Base-by-base conservation (phyloP, 305 asterid genomes). In the Plantago lanceolata region DNA sequence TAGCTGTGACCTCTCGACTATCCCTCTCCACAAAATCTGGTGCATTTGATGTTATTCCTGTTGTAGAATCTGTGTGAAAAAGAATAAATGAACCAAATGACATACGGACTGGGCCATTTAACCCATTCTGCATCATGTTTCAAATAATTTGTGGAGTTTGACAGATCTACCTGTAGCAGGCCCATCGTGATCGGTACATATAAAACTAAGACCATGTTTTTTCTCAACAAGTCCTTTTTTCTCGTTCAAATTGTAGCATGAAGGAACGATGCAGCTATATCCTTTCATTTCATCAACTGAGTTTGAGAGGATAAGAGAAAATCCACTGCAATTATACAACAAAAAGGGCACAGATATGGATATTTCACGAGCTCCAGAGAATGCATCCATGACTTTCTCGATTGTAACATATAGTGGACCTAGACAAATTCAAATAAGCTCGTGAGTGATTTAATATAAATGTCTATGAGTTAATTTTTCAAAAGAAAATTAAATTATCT, bases 341-440 rank as follows among this genome's bases (percentile, higher is more conserved):
- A 93, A 79, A 73, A 84, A 87, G 11, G 99, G 95, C 69, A 86
- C 89, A 68, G 84, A 89, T 63, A 93, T 68, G 65, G 81, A 73
- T 69, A 93, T 72, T 84, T 87, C 99, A 76, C 99, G 97, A 69
- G 95, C 90, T 74, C 99, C 99, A 65, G 96, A 87, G 71, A 84
- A 85, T 18, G 95, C 94, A 81, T 89, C 95, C 97, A 93, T 87
- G 65, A 81, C 87, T 74, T 89, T 93, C 79, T 93, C 99, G 82
- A 85, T 69, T 44, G 87, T 84, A 72, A 89, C 82, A 57, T 66
- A 83, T 64, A 90, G 73, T 69, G 95, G 92, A 52, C 94, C 99
- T 93, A 74, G 53, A 78, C 68, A 57, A 67, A 69, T 75, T 66
- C 48, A 69, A 59, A 61, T 19, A 63, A 67, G 52, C 67, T 24